A percentile compares a stretch with the other conserved stretches of the same genome.
phyloP scores from a whole-genome alignment of 2,329 filamentous ascomycete genomes.

The Colletotrichum orchidophilum region DNA sequence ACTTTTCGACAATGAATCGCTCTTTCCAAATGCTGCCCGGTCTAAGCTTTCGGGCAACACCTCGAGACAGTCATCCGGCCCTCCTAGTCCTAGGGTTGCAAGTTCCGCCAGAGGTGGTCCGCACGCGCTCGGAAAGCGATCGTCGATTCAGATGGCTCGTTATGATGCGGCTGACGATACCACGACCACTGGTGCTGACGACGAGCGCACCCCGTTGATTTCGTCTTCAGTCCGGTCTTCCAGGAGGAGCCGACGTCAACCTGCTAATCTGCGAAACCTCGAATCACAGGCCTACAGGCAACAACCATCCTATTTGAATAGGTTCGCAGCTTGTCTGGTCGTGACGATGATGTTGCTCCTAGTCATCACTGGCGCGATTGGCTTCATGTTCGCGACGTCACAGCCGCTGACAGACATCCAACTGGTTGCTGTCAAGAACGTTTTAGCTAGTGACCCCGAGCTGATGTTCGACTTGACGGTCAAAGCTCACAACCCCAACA shows the following conservation, averaged over 20 bases:
- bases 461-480: slow-evolving; percentile 94
- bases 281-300: slow-evolving; percentile 77
- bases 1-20: slow-evolving; percentile 80
- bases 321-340: slow-evolving; percentile 87
- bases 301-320: slow-evolving; percentile 70
- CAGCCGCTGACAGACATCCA: slow-evolving; percentile 84
- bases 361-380: slow-evolving; percentile 84
- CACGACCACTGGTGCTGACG: slow-evolving; percentile 74
- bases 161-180: slow-evolving; percentile 81
- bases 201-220: slow-evolving; percentile 88
- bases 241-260: slow-evolving; percentile 64
- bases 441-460: slow-evolving; percentile 93
- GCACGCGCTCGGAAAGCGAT: slow-evolving; percentile 53
- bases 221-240: slow-evolving; percentile 65
- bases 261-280: slow-evolving; percentile 71
- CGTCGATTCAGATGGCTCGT: slow-evolving; percentile 66
- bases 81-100: slow-evolving; percentile 70
- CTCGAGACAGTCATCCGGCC: slow-evolving; percentile 71
- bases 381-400: slow-evolving; percentile 90
- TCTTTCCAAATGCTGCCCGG: slow-evolving; percentile 74
- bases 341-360: slow-evolving; percentile 84
- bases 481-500: slow-evolving; percentile 89
- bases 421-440: slow-evolving; percentile 84
- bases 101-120: slow-evolving; percentile 39
- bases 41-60: slow-evolving; percentile 68